Evolutionary conservation across 371 early-diverging fungal species (phyloP), one percentile per base, ranked within the genome.

Genomic region (Blastocladiella emersonii): DNA sequence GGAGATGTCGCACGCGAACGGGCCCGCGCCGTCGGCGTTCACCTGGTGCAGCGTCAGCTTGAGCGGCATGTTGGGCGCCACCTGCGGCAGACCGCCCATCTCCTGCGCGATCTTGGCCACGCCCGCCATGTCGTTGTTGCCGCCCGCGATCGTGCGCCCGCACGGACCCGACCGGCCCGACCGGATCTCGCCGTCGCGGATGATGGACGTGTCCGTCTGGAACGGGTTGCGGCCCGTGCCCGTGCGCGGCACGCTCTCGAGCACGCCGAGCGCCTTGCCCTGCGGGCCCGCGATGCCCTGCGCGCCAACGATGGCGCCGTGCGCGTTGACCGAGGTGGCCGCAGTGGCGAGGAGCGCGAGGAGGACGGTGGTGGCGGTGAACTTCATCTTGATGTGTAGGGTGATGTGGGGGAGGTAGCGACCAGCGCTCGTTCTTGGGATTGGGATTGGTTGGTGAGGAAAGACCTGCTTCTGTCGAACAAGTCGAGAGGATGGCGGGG

Each of bases 61-160:
- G 10, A 37, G 34, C 15, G 34, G 10, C 17, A 23, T 21, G 3
- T 21, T 21, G 37, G 56, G 17, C 4, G 34, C 37, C 8, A 56
- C 56, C 17, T 10, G 7, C 37, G 56, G 56, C 10, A 56, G 30
- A 10, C 23, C 56, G 37, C 56, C 56, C 4, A 56, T 3, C 37
- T 56, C 56, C 10, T 5, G 4, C 56, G 21, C 19, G 35, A 56
- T 10, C 23, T 4, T 4, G 15, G 4, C 4, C 10, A 56, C 56
- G 17, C 37, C 56, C 17, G 56, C 56, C 27, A 56, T 56, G 23
- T 56, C 30, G 37, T 35, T 56, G 30, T 56, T 56, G 17, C 56
- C 56, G 27, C 56, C 56, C 4, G 27, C 56, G 37, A 56, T 5
- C 17, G 56, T 56, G 17, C 56, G 34, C 4, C 56, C 56, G 56